phyloP scores from a whole-genome alignment of 805 yeast genomes.

The Candida tammaniensis region DNA sequence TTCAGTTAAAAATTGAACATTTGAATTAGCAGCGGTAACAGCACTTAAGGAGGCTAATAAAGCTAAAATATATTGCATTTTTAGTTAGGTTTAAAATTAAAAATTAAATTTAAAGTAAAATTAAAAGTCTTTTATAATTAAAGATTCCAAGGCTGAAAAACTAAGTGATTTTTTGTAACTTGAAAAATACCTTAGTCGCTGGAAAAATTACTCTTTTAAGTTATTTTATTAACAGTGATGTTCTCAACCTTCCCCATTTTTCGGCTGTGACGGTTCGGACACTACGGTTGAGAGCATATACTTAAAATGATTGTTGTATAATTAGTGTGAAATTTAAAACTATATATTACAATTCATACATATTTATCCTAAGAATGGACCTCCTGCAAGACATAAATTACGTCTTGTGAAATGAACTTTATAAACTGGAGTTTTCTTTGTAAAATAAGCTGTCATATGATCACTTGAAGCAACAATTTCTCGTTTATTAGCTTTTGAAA shows the following conservation, averaged over 20 bases:
- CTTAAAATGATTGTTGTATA: too few relatives aligned
- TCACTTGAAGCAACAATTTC: conserved; percentile 83
- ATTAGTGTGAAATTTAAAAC: background rate
- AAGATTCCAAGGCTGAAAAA: background rate
- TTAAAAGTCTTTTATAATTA: too few relatives aligned
- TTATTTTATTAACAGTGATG: too few relatives aligned
- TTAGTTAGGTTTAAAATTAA: background rate
- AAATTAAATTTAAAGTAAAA: too few relatives aligned
- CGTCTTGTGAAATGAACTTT: conserved; percentile 89
- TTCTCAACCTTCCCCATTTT: too few relatives aligned
- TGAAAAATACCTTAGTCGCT: background rate
- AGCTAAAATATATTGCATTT: conserved; percentile 7
- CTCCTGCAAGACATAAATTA: conserved; percentile 89
- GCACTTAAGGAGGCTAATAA: conserved; percentile 9
- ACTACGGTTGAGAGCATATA: too few relatives aligned
- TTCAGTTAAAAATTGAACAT: conserved; percentile 28
- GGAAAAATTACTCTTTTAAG: too few relatives aligned
- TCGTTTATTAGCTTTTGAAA: conserved; percentile 52
- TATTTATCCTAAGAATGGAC: conserved; percentile 55
- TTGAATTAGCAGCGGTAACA: conserved; percentile 19
- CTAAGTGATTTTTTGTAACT: background rate
- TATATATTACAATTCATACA: background rate
- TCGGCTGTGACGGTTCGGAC: too few relatives aligned
- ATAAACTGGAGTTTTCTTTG: conserved; percentile 91
- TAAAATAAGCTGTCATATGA: conserved; percentile 89